Percentiles rank a stretch among this genome's conserved stretches.
Evolutionary conservation across 768 basidiomycete species (phyloP).

Genomic region (Tulasnella sp.): DNA sequence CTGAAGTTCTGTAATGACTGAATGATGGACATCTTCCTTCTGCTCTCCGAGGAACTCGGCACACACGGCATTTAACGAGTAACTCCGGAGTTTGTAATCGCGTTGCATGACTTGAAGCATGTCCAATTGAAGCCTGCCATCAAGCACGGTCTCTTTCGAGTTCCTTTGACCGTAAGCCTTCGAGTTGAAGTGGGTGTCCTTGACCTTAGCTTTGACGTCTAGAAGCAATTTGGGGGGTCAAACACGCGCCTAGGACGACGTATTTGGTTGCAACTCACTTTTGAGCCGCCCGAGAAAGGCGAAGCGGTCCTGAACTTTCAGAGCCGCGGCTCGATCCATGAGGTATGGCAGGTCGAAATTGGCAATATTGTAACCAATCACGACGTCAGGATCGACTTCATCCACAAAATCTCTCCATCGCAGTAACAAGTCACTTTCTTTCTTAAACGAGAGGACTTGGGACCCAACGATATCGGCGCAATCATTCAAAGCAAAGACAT

Average conservation of each 20-base stretch:
- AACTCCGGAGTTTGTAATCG: constrained; percentile 95
- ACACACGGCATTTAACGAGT: constrained; percentile 97
- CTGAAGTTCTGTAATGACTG: constrained; percentile 96
- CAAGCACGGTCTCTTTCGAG: constrained; percentile 88
- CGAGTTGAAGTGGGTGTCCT: constrained; percentile 96
- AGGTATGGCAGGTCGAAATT: constrained; percentile 97
- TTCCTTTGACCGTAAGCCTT: constrained; percentile 97
- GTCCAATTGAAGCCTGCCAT: constrained; percentile 94
- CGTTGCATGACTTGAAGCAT: constrained; percentile 97
- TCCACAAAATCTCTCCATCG: constrained; percentile 91
- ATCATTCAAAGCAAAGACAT: constrained; percentile 92
- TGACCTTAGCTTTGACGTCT: constrained; percentile 79
- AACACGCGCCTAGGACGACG: neutral
- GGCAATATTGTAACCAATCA: constrained; percentile 95
- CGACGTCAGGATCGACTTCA: constrained; percentile 89
- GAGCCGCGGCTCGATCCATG: constrained; percentile 83
- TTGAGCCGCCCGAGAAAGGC: constrained; percentile 74
- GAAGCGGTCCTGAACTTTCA: constrained; percentile 67
- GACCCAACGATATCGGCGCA: constrained; percentile 98
- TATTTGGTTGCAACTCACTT: constrained; percentile 51
- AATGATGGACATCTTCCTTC: constrained; percentile 98
- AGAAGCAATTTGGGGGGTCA: neutral
- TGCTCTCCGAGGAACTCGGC: constrained; percentile 98
- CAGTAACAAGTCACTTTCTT: constrained; percentile 73
- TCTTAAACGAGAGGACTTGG: constrained; percentile 81